These are phyloP conservation scores for Fusarium incarnatum DNA, from an alignment of 2,329 filamentous ascomycete species.

Conservation along the genomic window DNA sequence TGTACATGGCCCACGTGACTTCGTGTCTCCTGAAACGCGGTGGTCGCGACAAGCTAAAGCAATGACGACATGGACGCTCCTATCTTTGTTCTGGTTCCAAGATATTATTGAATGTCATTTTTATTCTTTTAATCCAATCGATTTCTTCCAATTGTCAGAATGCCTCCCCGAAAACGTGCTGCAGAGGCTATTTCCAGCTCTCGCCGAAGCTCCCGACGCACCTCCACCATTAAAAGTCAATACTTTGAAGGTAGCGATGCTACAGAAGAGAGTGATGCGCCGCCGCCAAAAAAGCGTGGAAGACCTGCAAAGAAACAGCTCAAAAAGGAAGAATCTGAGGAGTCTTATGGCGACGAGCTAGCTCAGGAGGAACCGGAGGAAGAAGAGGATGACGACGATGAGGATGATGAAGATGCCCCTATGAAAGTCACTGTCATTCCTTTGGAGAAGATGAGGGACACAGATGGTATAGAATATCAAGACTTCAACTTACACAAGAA, in stretches of 20 bases:
- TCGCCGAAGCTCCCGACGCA: constrained; percentile 62
- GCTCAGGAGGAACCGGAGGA: constrained; percentile 46
- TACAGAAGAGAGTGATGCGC: constrained; percentile 41
- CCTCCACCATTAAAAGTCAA: constrained; percentile 61
- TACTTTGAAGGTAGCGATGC: constrained; percentile 60
- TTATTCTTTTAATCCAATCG: background rate
- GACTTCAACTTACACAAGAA: constrained; percentile 67
- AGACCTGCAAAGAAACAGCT: constrained; percentile 41
- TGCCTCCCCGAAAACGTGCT: constrained; percentile 57
- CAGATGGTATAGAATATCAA: constrained; percentile 58
- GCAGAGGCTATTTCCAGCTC: constrained; percentile 48
- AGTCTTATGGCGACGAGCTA: constrained; percentile 43
- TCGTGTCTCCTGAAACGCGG: constrained; percentile 43
- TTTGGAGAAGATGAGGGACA: constrained; percentile 52
- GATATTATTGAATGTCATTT: constrained; percentile 5
- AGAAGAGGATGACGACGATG: constrained; percentile 48
- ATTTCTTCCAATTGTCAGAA: constrained; percentile 20
- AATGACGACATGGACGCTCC: constrained; percentile 43
- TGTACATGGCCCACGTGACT: constrained; percentile 40
- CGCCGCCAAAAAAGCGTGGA: constrained; percentile 47
- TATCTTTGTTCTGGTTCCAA: constrained; percentile 2
- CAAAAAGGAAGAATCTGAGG: constrained; percentile 44
- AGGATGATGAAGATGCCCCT: constrained; percentile 54
- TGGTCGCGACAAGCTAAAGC: constrained; percentile 32
- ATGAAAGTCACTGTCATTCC: constrained; percentile 53